Conservation (phyloP, 1,284 basidiomycete genomes). For the Tetrapyrgos nigripes region DNA sequence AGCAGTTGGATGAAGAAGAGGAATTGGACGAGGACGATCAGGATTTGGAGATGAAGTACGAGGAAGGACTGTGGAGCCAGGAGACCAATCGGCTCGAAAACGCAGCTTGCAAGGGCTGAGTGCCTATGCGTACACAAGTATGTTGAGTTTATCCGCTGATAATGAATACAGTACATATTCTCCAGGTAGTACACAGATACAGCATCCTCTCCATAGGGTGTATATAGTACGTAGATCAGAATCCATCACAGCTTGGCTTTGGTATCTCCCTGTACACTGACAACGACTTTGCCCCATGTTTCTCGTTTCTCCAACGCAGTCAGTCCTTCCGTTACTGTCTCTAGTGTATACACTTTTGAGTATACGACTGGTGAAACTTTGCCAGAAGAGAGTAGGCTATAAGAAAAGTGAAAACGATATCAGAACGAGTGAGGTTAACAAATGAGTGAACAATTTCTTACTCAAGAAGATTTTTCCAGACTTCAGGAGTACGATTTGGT, state of each 20-base stretch:
- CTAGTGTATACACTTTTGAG: constrained; percentile 70
- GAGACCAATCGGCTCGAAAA: neutral
- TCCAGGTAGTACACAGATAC: neutral
- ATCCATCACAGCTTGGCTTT: constrained; percentile 24
- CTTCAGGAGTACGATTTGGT: constrained; percentile 63
- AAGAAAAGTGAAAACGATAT: constrained; percentile 7
- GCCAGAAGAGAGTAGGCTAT: constrained; percentile 71
- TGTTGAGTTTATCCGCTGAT: neutral
- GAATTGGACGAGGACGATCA: constrained; percentile 49
- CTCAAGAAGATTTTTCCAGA: constrained; percentile 81
- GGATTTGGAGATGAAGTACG: constrained; percentile 23
- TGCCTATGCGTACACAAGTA: neutral
- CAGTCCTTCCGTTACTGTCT: constrained; percentile 69
- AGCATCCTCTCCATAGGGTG: neutral
- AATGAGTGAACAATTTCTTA: constrained; percentile 47
- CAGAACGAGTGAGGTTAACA: neutral
- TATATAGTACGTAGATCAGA: too few species aligned
- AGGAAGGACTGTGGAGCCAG: constrained; percentile 36
- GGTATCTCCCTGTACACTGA: constrained; percentile 64
- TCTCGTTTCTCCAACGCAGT: constrained; percentile 77
- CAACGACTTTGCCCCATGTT: constrained; percentile 93
- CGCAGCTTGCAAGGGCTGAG: neutral
- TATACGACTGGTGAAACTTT: constrained; percentile 79
- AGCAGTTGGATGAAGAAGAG: constrained; percentile 56
- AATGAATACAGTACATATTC: neutral